Conservation (phyloP, 2,329 filamentous ascomycete genomes). For the Talaromyces amestolkiae region DNA sequence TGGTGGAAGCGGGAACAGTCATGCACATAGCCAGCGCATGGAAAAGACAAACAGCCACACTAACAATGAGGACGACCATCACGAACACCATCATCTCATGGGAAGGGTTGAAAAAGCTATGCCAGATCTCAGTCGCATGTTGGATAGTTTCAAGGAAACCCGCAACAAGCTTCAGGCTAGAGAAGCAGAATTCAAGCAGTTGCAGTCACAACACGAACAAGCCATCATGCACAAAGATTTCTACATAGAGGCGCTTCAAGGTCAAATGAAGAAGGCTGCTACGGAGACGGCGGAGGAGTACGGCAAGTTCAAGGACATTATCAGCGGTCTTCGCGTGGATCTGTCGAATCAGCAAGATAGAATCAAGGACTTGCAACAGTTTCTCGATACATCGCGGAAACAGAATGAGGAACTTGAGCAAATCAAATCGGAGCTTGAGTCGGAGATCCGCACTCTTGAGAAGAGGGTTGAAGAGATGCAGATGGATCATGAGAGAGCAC, state of each 20-base stretch:
- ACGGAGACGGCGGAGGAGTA: constrained; percentile 52
- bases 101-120: constrained; percentile 47
- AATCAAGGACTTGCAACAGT: constrained; percentile 51
- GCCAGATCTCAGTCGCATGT: constrained; percentile 46
- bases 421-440: constrained; percentile 46
- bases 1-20: constrained; percentile 18
- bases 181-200: constrained; percentile 51
- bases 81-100: constrained; percentile 41
- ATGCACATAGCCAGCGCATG: constrained; percentile 13
- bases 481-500: constrained; percentile 45
- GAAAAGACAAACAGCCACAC: constrained; percentile 15
- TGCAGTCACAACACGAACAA: constrained; percentile 51
- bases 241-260: constrained; percentile 52
- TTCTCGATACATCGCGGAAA: constrained; percentile 44
- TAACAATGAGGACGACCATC: constrained; percentile 9
- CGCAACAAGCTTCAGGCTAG: constrained; percentile 50
- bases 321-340: constrained; percentile 51
- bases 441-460: constrained; percentile 38
- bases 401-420: constrained; percentile 46
- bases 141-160: constrained; percentile 50
- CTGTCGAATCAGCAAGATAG: constrained; percentile 53
- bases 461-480: constrained; percentile 43
- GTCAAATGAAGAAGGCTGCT: constrained; percentile 50
- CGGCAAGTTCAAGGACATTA: constrained; percentile 40
- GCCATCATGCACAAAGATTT: constrained; percentile 53